Evolutionary conservation across 2,329 filamentous ascomycete species (phyloP), one percentile per base, ranked within the genome.

Genomic region (Neodidymelliopsis sp.): DNA sequence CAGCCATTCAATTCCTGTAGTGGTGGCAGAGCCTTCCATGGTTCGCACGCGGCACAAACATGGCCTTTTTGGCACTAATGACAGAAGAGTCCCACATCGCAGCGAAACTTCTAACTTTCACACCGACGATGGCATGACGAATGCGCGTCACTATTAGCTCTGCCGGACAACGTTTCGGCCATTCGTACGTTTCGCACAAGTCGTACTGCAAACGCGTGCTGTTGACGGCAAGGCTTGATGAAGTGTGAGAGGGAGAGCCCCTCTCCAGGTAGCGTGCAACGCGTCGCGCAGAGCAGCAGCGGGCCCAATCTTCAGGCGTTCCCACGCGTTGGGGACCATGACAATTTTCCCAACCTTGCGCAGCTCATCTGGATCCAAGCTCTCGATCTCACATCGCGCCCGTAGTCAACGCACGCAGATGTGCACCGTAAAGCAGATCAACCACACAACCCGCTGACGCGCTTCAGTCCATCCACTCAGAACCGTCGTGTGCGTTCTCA

Each of bases 351-450:
- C 27, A 31, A 30, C 29, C 46, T 36, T 41, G 37, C 30, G 25
- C 11, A 41, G 24, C 36, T 48, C 37, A 3, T 23, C 10, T 18
- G 19, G 12, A 20, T 4, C 18, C 35, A 36, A 36, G 47, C 38
- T 38, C 30, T 45, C 20, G 40, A 45, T 50, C 47, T 40, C 47
- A 40, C 19, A 24, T 39, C 18, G 27, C 23, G 18, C 13, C 38
- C 24, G 11, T 18, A 25, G 22, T 25, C 20, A 15, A 25, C 16
- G 13, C 15, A 22, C 2, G 12, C 4, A 25, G n/a, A 41, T 18
- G 16, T 22, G 28, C 38, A 37, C 23, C 28, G 20, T 37, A 20
- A 18, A 36, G 38, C 23, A 35, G 40, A 50, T 45, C 35, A 38
- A 44, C 31, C 11, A 15, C 19, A 25, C 25, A 19, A 13, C 13